Evolutionary conservation across 768 basidiomycete species (phyloP).

Genomic region (Pulveroboletus sp.): DNA sequence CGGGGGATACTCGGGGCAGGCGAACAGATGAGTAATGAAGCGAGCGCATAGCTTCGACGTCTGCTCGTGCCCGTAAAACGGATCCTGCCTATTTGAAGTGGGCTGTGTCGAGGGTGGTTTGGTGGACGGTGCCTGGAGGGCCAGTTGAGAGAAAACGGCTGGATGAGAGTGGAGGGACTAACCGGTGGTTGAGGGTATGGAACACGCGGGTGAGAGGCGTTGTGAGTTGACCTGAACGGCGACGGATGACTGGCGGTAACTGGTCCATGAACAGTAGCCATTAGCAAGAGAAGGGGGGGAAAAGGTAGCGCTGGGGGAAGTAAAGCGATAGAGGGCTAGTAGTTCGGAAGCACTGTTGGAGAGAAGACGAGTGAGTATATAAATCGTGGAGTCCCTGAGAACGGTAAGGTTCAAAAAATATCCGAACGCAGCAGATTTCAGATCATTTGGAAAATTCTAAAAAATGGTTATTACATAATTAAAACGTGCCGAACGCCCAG

Average conservation of each 20-base stretch:
- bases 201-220: constrained; percentile 25
- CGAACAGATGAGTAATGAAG: constrained; percentile 82
- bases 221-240: constrained; percentile 25
- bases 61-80: constrained; percentile 60
- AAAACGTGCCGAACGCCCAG: constrained; percentile 24
- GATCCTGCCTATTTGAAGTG: constrained; percentile 18
- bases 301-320: constrained; percentile 17
- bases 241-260: constrained; percentile 25
- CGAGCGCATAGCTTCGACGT: constrained; percentile 64
- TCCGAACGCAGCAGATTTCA: constrained; percentile 10
- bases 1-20: constrained; percentile 79
- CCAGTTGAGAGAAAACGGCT: not conserved
- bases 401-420: constrained; percentile 13
- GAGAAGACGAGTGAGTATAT: constrained; percentile 19
- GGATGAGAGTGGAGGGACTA: not conserved
- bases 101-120: constrained; percentile 32
- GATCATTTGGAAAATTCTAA: constrained; percentile 5
- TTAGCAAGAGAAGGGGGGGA: constrained; percentile 2
- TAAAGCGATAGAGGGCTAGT: constrained; percentile 7
- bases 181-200: constrained; percentile 27
- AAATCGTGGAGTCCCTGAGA: constrained; percentile 18
- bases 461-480: constrained; percentile 16
- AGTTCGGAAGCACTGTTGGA: constrained; percentile 16
- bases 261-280: constrained; percentile 33
- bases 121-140: constrained; percentile 19